Evolutionary conservation across 2,329 filamentous ascomycete species (phyloP).

Genomic region (Trichophaea hybrida): DNA sequence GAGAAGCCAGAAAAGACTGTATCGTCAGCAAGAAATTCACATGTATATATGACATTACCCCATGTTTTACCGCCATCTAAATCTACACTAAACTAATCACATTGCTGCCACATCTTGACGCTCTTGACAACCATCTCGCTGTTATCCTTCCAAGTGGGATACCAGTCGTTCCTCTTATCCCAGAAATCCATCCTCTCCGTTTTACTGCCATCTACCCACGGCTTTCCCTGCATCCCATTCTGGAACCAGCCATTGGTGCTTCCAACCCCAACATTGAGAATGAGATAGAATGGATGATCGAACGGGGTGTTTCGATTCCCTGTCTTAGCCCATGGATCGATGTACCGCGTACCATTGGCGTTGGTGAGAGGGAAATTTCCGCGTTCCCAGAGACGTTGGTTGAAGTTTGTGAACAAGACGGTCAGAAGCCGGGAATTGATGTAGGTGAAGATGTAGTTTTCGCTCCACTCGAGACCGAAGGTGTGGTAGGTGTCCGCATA

Average conservation of each 20-base stretch:
- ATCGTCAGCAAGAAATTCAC: not conserved
- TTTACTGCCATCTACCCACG: slow-evolving; percentile 57
- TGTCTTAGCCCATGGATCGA: slow-evolving; percentile 50
- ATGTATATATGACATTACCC: not conserved
- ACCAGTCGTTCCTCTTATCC: slow-evolving; percentile 50
- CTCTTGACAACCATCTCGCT: slow-evolving; percentile 51
- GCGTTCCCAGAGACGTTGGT: slow-evolving; percentile 51
- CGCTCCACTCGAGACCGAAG: slow-evolving; percentile 71
- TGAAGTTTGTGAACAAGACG: slow-evolving; percentile 64
- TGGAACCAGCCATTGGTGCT: slow-evolving; percentile 74
- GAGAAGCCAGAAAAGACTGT: not conserved
- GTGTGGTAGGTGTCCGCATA: slow-evolving; percentile 57
- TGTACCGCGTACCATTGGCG: slow-evolving; percentile 50
- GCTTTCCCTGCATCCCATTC: slow-evolving; percentile 56
- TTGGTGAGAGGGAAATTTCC: slow-evolving; percentile 52
- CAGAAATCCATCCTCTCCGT: slow-evolving; percentile 65
- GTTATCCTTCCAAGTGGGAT: slow-evolving; percentile 50
- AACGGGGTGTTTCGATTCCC: slow-evolving; percentile 53
- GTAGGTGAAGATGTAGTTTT: slow-evolving; percentile 80
- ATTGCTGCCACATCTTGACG: slow-evolving; percentile 58
- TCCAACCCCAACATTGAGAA: slow-evolving; percentile 62
- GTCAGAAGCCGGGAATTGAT: slow-evolving; percentile 67
- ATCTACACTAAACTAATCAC: slow-evolving; percentile 36
- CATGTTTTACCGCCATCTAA: not conserved
- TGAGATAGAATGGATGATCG: slow-evolving; percentile 60